These are phyloP conservation scores for Neocatenulostroma microsporum DNA, from an alignment of 2,329 filamentous ascomycete genomes.

Conservation along the genomic window DNA sequence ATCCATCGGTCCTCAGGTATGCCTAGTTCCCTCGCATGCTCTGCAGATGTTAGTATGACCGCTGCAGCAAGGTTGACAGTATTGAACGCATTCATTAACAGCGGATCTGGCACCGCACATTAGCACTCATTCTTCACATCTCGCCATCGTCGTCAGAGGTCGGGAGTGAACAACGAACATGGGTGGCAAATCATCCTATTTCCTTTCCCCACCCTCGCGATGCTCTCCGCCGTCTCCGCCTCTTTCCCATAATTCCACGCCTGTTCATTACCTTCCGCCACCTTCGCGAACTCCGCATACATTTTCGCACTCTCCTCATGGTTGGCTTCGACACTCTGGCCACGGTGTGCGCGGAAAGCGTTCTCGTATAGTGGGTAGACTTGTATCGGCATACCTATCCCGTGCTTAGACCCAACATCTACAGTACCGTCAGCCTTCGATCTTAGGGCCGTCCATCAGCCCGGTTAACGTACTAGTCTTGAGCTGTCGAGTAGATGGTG, in stretches of 20 bases:
- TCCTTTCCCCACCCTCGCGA: conserved; percentile 46
- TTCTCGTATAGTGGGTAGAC: conserved; percentile 63
- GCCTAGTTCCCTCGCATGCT: conserved; percentile 47
- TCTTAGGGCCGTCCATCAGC: conserved; percentile 4
- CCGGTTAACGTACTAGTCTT: conserved; percentile 16
- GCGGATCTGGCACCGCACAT: conserved; percentile 46
- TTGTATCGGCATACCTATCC: conserved; percentile 56
- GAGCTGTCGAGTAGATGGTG: conserved; percentile 43
- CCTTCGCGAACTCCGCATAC: conserved; percentile 53
- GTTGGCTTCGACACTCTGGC: conserved; percentile 50
- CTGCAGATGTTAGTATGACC: conserved; percentile 51
- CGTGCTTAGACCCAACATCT: conserved; percentile 52
- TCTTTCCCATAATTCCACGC: conserved; percentile 51
- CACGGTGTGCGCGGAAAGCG: conserved; percentile 49
- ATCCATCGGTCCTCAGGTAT: conserved; percentile 53
- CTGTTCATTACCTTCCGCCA: conserved; percentile 46
- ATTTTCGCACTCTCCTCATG: conserved; percentile 51
- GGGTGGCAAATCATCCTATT: conserved; percentile 64
- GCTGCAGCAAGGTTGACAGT: conserved; percentile 58
- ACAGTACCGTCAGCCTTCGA: conserved; percentile 6
- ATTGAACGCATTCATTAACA: conserved; percentile 66
- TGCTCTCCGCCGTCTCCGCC: conserved; percentile 42
- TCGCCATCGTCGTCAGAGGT: not conserved
- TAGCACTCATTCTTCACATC: conserved; percentile 7
- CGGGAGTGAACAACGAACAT: conserved; percentile 40